Conservation (phyloP, 257 asterid species). For the Nicotiana sylvestris region DNA sequence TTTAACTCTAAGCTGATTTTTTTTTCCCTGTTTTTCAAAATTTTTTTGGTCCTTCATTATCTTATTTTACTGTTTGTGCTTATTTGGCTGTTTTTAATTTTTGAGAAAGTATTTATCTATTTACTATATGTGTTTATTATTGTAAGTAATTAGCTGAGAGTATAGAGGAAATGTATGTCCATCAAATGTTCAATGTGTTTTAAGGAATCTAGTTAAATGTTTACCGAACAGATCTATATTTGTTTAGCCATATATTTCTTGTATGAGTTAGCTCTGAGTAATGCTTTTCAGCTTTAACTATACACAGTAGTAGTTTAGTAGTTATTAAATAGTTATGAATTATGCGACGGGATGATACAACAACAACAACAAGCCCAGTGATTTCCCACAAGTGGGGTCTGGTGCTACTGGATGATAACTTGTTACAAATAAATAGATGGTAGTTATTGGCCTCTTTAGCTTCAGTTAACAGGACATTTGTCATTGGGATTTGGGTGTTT, state of each 20-base stretch:
- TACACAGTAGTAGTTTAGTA: background rate
- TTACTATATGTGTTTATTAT: background rate
- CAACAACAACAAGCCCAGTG: no score
- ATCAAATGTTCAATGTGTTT: background rate
- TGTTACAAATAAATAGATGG: conserved; percentile 1
- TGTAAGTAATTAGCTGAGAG: background rate
- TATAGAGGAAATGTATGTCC: background rate
- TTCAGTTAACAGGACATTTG: background rate
- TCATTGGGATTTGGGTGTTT: conserved; percentile 1
- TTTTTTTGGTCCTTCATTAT: background rate
- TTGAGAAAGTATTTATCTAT: background rate
- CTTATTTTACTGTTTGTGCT: background rate
- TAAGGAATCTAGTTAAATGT: background rate
- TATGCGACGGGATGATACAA: no score
- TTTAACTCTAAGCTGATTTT: background rate
- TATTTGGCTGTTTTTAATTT: background rate
- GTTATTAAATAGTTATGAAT: no score
- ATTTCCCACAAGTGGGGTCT: no score
- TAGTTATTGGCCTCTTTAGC: background rate
- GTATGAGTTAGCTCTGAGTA: background rate
- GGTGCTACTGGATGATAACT: background rate
- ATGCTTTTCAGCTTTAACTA: background rate
- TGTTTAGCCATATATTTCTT: background rate
- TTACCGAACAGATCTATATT: background rate
- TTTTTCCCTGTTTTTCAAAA: background rate